These are phyloP conservation scores for Fraxinus quadrangulata DNA, from an alignment of 257 asterid genomes.

Conservation along the genomic window DNA sequence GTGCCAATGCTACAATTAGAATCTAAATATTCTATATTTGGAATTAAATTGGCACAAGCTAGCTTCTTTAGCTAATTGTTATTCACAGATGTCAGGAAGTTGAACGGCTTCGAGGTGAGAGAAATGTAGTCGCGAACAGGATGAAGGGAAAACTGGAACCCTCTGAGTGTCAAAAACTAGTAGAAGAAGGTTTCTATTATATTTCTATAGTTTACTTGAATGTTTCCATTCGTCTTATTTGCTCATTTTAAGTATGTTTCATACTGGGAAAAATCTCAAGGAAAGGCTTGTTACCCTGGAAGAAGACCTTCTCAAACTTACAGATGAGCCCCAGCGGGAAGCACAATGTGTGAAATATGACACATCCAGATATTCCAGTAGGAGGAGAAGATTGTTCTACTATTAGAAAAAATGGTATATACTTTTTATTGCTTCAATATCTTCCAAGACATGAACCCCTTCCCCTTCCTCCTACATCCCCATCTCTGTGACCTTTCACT, in stretches of 20 bases:
- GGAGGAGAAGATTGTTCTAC: slow-evolving; percentile 82
- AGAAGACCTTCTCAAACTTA: slow-evolving; percentile 76
- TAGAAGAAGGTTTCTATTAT: slow-evolving; percentile 76
- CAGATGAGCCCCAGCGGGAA: slow-evolving; percentile 82
- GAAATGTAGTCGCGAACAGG: slow-evolving; percentile 90
- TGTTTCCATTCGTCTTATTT: slow-evolving; percentile 4
- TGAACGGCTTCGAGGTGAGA: slow-evolving; percentile 87
- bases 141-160: slow-evolving; percentile 91
- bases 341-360: slow-evolving; percentile 91
- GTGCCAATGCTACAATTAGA: not conserved
- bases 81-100: slow-evolving; percentile 96
- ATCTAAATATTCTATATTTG: slow-evolving; percentile 3
- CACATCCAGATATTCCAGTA: slow-evolving; percentile 87
- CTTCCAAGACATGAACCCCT: not conserved
- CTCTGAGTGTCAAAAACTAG: slow-evolving; percentile 76
- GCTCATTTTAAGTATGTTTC: slow-evolving; percentile 24
- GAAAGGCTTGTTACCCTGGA: slow-evolving; percentile 77
- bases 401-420: slow-evolving; percentile 67
- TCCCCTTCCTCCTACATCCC: not conserved
- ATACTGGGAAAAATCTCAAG: slow-evolving; percentile 75
- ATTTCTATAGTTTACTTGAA: slow-evolving; percentile 18
- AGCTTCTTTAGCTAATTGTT: slow-evolving; percentile 62
- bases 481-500: not conserved
- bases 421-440: slow-evolving; percentile 16
- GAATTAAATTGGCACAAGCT: not conserved